Conservation (phyloP, 768 basidiomycete species). For the Agrocybe pediades region DNA sequence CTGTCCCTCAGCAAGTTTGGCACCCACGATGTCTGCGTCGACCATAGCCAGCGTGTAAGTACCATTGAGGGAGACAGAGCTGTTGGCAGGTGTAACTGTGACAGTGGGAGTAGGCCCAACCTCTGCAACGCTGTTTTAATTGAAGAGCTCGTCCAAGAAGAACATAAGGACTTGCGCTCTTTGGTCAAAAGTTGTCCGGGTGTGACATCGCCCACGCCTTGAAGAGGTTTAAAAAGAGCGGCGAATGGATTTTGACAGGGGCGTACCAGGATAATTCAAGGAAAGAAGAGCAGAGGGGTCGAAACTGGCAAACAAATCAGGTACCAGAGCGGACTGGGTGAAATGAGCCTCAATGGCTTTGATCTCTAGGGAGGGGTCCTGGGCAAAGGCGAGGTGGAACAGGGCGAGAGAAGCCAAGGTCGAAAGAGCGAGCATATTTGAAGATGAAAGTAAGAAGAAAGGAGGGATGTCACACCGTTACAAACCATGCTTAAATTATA, state of each 20-base stretch:
- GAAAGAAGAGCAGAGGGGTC: slow-evolving; percentile 58
- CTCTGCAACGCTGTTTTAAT: slow-evolving; percentile 40
- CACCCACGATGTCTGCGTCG: slow-evolving; percentile 71
- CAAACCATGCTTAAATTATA: neutral
- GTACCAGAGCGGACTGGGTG: slow-evolving; percentile 58
- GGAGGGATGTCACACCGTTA: slow-evolving; percentile 4
- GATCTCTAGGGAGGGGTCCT: slow-evolving; percentile 48
- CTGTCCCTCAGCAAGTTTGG: slow-evolving; percentile 55
- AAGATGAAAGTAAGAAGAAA: slow-evolving; percentile 18
- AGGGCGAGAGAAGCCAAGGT: slow-evolving; percentile 34
- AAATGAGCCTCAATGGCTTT: slow-evolving; percentile 73
- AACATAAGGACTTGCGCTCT: slow-evolving; percentile 47
- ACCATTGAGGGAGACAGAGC: slow-evolving; percentile 44
- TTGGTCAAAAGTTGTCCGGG: slow-evolving; percentile 62
- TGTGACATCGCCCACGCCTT: slow-evolving; percentile 46
- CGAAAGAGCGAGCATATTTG: slow-evolving; percentile 34
- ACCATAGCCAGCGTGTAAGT: slow-evolving; percentile 74
- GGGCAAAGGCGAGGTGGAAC: slow-evolving; percentile 47
- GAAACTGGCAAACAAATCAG: slow-evolving; percentile 61
- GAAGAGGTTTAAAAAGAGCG: neutral
- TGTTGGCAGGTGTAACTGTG: slow-evolving; percentile 50
- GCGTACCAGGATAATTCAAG: slow-evolving; percentile 45
- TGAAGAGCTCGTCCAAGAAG: neutral
- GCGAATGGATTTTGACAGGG: neutral
- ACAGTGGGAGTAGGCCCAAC: slow-evolving; percentile 55